Evolutionary conservation across 441 rosid species (phyloP), one percentile per base, ranked within the genome.

Genomic region (Pelargonium fulgidum): DNA sequence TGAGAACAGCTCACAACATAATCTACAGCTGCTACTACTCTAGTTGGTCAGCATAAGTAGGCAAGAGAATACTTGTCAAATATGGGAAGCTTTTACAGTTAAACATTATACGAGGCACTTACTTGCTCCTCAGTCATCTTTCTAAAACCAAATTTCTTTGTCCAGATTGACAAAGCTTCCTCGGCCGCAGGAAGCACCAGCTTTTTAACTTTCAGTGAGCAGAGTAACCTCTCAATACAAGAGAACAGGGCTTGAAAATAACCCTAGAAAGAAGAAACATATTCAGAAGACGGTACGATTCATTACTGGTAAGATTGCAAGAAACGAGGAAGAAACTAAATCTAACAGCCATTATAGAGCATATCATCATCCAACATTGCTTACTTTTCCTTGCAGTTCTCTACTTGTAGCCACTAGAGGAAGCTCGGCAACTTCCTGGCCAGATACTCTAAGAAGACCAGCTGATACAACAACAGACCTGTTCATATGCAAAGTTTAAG

Each of bases 181-280:
- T 87, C 96, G 61, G 99, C 97, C 47, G 99, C 97, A 2, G 98
- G 99, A 17, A 95, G 93, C 64, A 95, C 96, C 74, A 95, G 78
- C 77, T 86, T 87, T 78, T 82, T 86, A 69, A 95, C 98, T 66
- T 84, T 82, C 81, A 92, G 74, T 48, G 85, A 86, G 71, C 75
- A 76, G 39, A 94, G 84, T 64, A 94, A 77, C 71, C 79, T 85
- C 87, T 92, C 94, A 33, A 94, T 87, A 76, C 96, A 89, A 0
- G 88, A 81, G 79, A 86, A 95, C 72, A 92, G 72, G 68, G 91
- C 87, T 82, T 88, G 96, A 81, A 95, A 92, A 81, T 85, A 95
- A 2, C 98, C 98, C 98, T 95, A 74, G 4, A 79, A 22, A 64
- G 20, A 62, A 72, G 68, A 70, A 36, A 66, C 26, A 56, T 66